A percentile compares a stretch with the other conserved stretches of the same genome.
phyloP scores from a whole-genome alignment of 495 filamentous ascomycete genomes.

The Penicillium canariense region DNA sequence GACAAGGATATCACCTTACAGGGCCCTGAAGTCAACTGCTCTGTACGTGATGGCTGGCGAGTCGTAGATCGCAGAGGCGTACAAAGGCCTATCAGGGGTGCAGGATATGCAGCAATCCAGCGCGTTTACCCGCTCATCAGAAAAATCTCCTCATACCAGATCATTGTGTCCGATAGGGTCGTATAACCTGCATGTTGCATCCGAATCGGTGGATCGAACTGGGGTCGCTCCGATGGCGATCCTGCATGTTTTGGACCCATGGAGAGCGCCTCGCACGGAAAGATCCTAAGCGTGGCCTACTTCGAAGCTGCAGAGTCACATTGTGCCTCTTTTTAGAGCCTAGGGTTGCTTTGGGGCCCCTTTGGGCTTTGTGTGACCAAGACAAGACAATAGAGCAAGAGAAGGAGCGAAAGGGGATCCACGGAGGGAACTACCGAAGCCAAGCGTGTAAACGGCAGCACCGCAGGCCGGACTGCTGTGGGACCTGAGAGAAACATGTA shows the following conservation, averaged over 20 bases:
- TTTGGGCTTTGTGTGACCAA: constrained; percentile 1
- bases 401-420: no score
- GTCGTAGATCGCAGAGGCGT: background rate
- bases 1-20: background rate
- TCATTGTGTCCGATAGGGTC: background rate
- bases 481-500: constrained; percentile 9
- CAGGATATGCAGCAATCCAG: background rate
- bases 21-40: background rate
- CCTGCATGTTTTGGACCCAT: constrained; percentile 5
- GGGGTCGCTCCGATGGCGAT: background rate
- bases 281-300: constrained; percentile 1
- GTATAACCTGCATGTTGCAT: constrained; percentile 13
- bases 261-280: background rate
- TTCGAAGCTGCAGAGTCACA: constrained; percentile 14
- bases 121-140: background rate
- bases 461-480: constrained; percentile 22
- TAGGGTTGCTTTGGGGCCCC: constrained; percentile 2
- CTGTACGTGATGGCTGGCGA: background rate
- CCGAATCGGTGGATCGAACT: constrained; percentile 6
- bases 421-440: constrained; percentile 13
- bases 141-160: background rate
- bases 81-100: background rate
- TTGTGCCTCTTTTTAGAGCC: constrained; percentile 2
- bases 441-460: constrained; percentile 22
- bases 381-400: no score